Base-by-base conservation (phyloP, 192 early-diverging fungal species). In the Paraglomus brasilianum region DNA sequence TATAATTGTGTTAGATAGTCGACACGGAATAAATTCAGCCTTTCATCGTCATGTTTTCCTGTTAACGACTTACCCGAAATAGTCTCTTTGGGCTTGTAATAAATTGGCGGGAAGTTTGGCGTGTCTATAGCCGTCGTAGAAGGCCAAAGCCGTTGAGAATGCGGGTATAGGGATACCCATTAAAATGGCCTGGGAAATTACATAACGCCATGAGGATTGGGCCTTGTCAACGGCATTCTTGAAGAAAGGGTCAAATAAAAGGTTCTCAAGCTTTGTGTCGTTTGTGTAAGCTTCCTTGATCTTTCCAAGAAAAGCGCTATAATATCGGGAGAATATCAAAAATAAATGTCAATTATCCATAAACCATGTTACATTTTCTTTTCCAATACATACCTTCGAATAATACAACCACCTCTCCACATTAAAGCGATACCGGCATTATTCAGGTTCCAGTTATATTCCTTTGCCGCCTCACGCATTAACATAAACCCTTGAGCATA, bases 401-500 rank as follows among this genome's bases (percentile, higher is more conserved):
- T 98, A 72, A 98, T 98, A 86, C 96, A 98, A 49, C 96, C 96
- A 65, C 96, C 96, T 66, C 94, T 88, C 96, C 96, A 98, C 96
- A 98, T 98, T 38, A 98, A 82, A 56, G 96, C 95, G 82, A 98
- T 98, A 58, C 93, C 93, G 44, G 93, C 95, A 77, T 93, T 91
- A 89, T 97, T 97, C 73, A 98, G 84, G 81, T 97, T 87, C 96
- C 96, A 98, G 59, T 82, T 82, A 79, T 89, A 86, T 76, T 90
- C 89, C 82, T 92, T 87, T 77, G 93, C 93, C 52, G 93, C 95
- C 85, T 95, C 93, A 57, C 96, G 91, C 83, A 98, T 88, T 69
- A 96, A 86, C 95, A 98, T 98, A 84, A 96, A 98, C 58, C 96
- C 96, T 85, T 98, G 96, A 45, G 96, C 95, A 76, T 98, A 97